Evolutionary conservation across 2,329 filamentous ascomycete genomes (phyloP).

Genomic region (Apiospora malaysiana): DNA sequence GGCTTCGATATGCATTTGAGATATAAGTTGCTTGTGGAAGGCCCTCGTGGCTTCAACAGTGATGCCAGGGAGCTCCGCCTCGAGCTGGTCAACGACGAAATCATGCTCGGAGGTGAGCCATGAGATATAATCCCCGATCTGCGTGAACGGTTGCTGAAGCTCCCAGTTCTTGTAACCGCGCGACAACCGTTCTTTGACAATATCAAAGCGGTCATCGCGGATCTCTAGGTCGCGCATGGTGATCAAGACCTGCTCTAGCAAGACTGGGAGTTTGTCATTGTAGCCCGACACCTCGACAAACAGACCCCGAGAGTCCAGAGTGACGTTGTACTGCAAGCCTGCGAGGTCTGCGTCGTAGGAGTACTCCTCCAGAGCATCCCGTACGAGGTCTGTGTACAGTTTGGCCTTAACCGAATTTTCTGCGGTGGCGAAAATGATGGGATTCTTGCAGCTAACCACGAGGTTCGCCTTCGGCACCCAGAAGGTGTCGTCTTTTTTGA

Average conservation of each 20-base stretch:
- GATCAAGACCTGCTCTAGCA: conserved; percentile 85
- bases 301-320: conserved; percentile 73
- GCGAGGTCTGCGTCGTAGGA: conserved; percentile 95
- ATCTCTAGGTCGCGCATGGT: conserved; percentile 86
- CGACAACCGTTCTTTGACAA: conserved; percentile 84
- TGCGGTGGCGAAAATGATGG: conserved; percentile 79
- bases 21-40: conserved; percentile 81
- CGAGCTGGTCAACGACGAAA: conserved; percentile 80
- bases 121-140: conserved; percentile 81
- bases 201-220: conserved; percentile 85
- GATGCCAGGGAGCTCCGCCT: conserved; percentile 76
- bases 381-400: conserved; percentile 84
- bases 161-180: conserved; percentile 86
- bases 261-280: conserved; percentile 92
- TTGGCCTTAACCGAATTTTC: conserved; percentile 89
- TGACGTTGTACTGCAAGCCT: conserved; percentile 83
- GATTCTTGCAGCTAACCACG: conserved; percentile 79
- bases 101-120: conserved; percentile 80
- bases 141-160: conserved; percentile 86
- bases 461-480: conserved; percentile 97
- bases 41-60: conserved; percentile 75
- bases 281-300: conserved; percentile 85
- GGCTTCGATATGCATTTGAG: conserved; percentile 86
- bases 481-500: conserved; percentile 97
- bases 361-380: conserved; percentile 89